Evolutionary conservation across 2,329 filamentous ascomycete species (phyloP).

Genomic region (Alternaria hordeiaustralica): DNA sequence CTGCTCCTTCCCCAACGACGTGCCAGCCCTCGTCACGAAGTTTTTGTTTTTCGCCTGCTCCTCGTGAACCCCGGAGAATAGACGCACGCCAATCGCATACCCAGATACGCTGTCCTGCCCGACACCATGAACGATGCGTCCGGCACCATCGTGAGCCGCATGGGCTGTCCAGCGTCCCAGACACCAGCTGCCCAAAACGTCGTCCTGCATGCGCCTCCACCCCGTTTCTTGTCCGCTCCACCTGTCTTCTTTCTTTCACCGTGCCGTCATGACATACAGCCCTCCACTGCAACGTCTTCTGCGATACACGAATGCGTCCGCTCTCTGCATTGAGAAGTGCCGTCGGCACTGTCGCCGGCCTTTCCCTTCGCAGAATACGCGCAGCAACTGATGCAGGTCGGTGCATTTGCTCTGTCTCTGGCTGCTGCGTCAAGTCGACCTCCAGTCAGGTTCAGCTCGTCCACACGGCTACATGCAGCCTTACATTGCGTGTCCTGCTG

Average conservation of each 20-base stretch:
- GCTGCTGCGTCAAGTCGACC: constrained; percentile 27
- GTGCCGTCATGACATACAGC: constrained; percentile 20
- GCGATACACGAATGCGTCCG: constrained; percentile 8
- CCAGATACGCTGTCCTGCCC: background rate
- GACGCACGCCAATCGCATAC: constrained; percentile 5
- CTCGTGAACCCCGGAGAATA: background rate
- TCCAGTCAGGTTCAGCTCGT: constrained; percentile 37
- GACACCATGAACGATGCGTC: background rate
- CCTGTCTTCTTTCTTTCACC: constrained; percentile 30
- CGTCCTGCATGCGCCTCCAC: constrained; percentile 40
- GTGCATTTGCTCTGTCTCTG: constrained; percentile 24
- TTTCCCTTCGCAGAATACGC: constrained; percentile 24
- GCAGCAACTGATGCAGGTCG: constrained; percentile 27
- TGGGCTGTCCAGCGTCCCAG: constrained; percentile 31
- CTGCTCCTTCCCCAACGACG: constrained; percentile 13
- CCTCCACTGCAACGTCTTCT: constrained; percentile 10
- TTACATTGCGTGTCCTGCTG: constrained; percentile 34
- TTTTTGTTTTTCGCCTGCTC: constrained; percentile 3
- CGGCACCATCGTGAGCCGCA: constrained; percentile 21
- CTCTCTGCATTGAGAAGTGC: constrained; percentile 7
- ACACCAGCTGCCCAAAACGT: constrained; percentile 36
- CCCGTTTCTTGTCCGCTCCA: constrained; percentile 30
- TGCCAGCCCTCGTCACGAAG: background rate
- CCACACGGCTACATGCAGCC: constrained; percentile 39
- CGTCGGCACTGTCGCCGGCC: constrained; percentile 15